phyloP scores from a whole-genome alignment of 768 basidiomycete genomes.

The Kwoniella sp. region DNA sequence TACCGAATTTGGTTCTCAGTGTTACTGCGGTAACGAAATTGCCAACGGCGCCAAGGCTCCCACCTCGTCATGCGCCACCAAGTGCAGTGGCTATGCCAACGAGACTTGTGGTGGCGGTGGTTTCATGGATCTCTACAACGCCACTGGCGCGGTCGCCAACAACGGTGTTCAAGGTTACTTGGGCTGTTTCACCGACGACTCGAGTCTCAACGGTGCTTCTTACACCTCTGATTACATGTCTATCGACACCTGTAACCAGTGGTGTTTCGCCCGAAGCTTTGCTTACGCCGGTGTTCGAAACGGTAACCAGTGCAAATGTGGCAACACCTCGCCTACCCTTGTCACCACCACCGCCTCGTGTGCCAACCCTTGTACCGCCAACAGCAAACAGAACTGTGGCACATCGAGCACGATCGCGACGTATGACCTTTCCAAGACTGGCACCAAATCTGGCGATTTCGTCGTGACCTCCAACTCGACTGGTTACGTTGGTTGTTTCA shows the following conservation, averaged over 20 bases:
- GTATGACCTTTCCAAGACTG: constrained; percentile 24
- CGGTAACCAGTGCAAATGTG: constrained; percentile 36
- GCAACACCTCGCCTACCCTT: constrained; percentile 21
- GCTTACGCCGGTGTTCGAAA: constrained; percentile 25
- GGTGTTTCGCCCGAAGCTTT: constrained; percentile 23
- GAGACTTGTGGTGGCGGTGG: constrained; percentile 34
- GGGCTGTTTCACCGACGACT: constrained; percentile 39
- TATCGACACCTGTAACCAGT: constrained; percentile 26
- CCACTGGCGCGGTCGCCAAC: constrained; percentile 20
- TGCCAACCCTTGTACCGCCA: constrained; percentile 23
- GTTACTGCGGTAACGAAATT: constrained; percentile 28
- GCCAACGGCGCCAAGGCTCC: constrained; percentile 22
- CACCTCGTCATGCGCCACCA: constrained; percentile 19
- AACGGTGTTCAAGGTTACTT: constrained; percentile 26
- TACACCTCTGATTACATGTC: constrained; percentile 29
- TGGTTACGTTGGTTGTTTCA: constrained; percentile 33
- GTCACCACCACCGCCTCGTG: constrained; percentile 26
- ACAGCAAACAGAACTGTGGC: constrained; percentile 35
- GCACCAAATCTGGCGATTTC: constrained; percentile 20
- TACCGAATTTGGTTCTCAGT: constrained; percentile 30
- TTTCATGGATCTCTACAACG: constrained; percentile 33
- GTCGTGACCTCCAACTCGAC: constrained; percentile 16
- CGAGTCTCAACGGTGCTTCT: constrained; percentile 14
- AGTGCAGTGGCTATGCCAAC: constrained; percentile 31
- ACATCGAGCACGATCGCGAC: constrained; percentile 24